Evolutionary conservation across 768 basidiomycete genomes (phyloP).

Genomic region (Xanthoconium stramineum): DNA sequence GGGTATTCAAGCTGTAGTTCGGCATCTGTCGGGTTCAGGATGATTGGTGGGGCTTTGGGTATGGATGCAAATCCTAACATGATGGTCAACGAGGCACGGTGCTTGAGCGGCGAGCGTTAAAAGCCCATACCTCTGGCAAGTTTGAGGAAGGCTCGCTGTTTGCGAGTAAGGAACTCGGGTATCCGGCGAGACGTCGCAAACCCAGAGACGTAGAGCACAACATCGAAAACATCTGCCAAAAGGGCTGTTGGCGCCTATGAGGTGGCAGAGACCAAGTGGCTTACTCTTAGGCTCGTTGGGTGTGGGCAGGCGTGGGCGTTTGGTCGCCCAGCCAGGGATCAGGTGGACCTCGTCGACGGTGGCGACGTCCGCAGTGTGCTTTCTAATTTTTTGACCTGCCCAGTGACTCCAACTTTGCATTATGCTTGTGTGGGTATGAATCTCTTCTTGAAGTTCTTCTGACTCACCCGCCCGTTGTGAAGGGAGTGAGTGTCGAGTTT

Average conservation of each 20-base stretch:
- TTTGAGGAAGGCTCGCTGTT: conserved; percentile 72
- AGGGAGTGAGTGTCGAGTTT: conserved; percentile 32
- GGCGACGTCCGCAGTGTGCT: conserved; percentile 21
- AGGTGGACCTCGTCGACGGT: conserved; percentile 49
- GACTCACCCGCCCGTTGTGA: conserved; percentile 13
- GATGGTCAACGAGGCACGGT: conserved; percentile 1
- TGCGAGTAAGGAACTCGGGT: conserved; percentile 60
- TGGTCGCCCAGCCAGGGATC: conserved; percentile 82
- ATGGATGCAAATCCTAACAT: conserved; percentile 66
- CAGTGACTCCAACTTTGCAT: conserved; percentile 56
- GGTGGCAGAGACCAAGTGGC: background rate
- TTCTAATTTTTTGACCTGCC: conserved; percentile 56
- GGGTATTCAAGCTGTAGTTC: conserved; percentile 32
- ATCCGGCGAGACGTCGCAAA: conserved; percentile 63
- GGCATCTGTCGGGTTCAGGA: conserved; percentile 16
- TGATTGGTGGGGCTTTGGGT: conserved; percentile 50
- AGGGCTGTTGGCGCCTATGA: background rate
- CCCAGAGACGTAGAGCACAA: conserved; percentile 75
- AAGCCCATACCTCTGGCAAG: conserved; percentile 64
- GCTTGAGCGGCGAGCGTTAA: background rate
- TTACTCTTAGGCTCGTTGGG: conserved; percentile 27
- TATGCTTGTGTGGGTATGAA: conserved; percentile 20
- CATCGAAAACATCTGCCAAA: conserved; percentile 53
- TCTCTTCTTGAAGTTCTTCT: conserved; percentile 14
- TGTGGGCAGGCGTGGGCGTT: conserved; percentile 38